Evolutionary conservation across 2,329 filamentous ascomycete species (phyloP).

Genomic region (Akanthomyces dipterigenus): DNA sequence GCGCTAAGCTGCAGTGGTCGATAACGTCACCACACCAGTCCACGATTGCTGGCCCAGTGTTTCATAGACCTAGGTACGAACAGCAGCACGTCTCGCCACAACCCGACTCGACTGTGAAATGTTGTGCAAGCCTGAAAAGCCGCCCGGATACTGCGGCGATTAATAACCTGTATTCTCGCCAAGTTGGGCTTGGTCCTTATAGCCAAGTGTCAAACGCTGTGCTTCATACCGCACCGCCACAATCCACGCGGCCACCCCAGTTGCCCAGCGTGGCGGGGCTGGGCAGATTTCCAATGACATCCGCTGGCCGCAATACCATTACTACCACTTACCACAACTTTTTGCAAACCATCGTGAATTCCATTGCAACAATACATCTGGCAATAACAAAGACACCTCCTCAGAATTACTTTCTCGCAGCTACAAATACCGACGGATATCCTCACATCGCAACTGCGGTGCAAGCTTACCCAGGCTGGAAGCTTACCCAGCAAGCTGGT

Average conservation of each 20-base stretch:
- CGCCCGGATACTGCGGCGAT: neutral
- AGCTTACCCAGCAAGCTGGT: neutral
- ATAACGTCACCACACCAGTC: neutral
- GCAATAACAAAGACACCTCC: no score
- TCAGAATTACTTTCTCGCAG: neutral
- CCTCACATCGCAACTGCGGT: no score
- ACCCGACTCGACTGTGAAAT: neutral
- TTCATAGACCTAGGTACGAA: neutral
- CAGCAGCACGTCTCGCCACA: neutral
- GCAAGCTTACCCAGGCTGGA: no score
- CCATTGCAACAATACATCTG: neutral
- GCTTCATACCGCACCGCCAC: conserved; percentile 17
- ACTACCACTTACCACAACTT: neutral
- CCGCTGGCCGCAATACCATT: neutral
- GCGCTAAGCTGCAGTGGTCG: neutral
- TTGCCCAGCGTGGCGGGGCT: conserved; percentile 3
- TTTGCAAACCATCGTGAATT: neutral
- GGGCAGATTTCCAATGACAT: neutral
- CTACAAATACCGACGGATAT: no score
- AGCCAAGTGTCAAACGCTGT: neutral
- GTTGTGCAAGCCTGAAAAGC: no score
- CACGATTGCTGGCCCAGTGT: neutral
- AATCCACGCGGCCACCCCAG: conserved; percentile 17
- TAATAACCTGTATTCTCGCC: neutral
- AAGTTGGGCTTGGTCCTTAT: neutral